These are phyloP conservation scores for Trichoderma sp. DNA, from an alignment of 2,329 filamentous ascomycete species.

Conservation along the genomic window DNA sequence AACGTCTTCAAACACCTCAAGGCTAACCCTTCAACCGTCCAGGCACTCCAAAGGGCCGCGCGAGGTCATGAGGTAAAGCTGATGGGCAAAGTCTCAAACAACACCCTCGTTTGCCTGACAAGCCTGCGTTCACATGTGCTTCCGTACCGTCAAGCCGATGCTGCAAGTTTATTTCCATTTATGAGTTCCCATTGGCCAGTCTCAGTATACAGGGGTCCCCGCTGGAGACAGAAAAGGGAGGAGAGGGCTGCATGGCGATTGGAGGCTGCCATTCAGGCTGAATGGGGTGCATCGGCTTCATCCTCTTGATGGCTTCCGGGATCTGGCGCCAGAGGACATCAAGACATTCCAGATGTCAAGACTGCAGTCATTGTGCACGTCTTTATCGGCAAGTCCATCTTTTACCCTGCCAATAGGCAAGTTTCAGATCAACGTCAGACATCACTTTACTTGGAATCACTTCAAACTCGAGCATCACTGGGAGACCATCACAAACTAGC, in stretches of 20 bases:
- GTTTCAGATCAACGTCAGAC: neutral
- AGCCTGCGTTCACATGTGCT: no score
- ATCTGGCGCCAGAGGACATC: neutral
- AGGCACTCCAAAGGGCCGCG: no score
- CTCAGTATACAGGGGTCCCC: neutral
- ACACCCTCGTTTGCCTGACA: no score
- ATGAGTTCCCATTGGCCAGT: conserved; percentile 5
- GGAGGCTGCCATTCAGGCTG: conserved; percentile 7
- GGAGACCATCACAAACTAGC: conserved; percentile 1
- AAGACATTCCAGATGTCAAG: no score
- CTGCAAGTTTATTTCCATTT: conserved; percentile 23
- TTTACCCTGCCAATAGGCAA: neutral
- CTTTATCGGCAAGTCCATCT: no score
- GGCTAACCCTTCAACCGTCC: no score
- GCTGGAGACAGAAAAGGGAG: neutral
- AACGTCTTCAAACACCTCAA: no score
- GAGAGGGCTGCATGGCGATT: no score
- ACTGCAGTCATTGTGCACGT: no score
- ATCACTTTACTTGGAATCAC: neutral
- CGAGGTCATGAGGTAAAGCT: neutral
- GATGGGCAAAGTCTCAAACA: conserved; percentile 20
- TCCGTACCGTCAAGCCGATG: neutral
- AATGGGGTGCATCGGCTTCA: conserved; percentile 16
- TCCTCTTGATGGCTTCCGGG: neutral
- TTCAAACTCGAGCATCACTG: neutral